Conservation (phyloP, 2,329 filamentous ascomycete species). For the Penicillium sp. region DNA sequence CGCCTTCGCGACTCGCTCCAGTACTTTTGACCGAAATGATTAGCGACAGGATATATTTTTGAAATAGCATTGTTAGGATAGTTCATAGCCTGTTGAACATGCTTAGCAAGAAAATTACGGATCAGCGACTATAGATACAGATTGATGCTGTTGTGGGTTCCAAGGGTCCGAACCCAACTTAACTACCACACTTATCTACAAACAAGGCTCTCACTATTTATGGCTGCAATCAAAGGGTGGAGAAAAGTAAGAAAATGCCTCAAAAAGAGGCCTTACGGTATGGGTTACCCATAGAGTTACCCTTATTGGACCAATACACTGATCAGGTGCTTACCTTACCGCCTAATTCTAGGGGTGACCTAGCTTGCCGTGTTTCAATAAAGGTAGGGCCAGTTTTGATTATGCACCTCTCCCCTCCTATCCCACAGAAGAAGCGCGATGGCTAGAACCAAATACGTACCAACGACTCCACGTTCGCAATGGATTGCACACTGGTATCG, state of each 20-base stretch:
- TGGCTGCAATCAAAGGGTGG: constrained; percentile 2
- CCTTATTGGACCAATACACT: too few species aligned
- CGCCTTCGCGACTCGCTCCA: background rate
- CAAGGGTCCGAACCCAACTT: background rate
- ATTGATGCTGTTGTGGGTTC: background rate
- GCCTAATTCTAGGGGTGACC: too few species aligned
- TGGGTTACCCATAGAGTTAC: too few species aligned
- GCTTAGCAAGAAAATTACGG: background rate
- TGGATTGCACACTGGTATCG: constrained; percentile 21
- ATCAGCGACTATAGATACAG: background rate
- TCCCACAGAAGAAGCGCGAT: too few species aligned
- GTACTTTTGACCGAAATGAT: background rate
- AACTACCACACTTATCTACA: background rate
- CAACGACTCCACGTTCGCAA: constrained; percentile 8
- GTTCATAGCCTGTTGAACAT: background rate
- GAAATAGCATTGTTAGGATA: background rate
- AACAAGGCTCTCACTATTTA: background rate
- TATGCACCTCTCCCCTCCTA: too few species aligned
- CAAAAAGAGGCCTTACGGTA: too few species aligned
- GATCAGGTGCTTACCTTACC: too few species aligned
- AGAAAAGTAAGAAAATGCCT: too few species aligned
- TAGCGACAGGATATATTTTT: background rate
- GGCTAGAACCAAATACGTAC: too few species aligned
- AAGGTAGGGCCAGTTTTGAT: too few species aligned
- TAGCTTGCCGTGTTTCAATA: too few species aligned